phyloP scores from a whole-genome alignment of 1,139 yeast genomes.

The Hyphopichia pseudoburtonii region DNA sequence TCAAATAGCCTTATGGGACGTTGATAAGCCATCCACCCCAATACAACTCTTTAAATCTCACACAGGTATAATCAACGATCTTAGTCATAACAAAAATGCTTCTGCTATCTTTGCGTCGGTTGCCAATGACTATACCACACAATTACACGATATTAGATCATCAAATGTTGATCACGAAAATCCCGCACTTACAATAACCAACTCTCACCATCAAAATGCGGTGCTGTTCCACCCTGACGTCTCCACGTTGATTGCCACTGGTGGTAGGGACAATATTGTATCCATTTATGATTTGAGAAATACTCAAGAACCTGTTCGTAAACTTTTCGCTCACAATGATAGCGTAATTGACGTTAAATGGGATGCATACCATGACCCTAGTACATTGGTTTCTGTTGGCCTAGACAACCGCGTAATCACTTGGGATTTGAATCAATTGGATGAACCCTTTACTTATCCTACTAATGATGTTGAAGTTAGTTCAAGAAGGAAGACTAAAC shows the following conservation, averaged over 20 bases:
- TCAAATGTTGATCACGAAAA: conserved; percentile 27
- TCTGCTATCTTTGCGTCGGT: conserved; percentile 64
- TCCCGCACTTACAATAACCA: conserved; percentile 46
- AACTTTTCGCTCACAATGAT: conserved; percentile 51
- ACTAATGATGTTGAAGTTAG: conserved; percentile 20
- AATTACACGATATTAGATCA: conserved; percentile 64
- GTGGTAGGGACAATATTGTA: conserved; percentile 52
- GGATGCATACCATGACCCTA: conserved; percentile 36
- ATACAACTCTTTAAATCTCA: conserved; percentile 46
- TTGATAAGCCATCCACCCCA: conserved; percentile 43
- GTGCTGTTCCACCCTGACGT: conserved; percentile 50
- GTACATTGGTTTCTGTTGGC: conserved; percentile 45
- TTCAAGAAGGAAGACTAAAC: conserved; percentile 26
- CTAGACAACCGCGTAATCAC: conserved; percentile 48
- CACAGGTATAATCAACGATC: conserved; percentile 53
- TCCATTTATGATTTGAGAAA: conserved; percentile 53
- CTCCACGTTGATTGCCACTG: conserved; percentile 48
- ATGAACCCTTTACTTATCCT: conserved; percentile 45
- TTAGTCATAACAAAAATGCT: conserved; percentile 51
- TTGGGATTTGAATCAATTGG: conserved; percentile 51
- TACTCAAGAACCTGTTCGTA: conserved; percentile 45
- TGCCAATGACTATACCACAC: conserved; percentile 68
- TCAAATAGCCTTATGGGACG: conserved; percentile 71
- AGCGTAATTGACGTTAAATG: conserved; percentile 40
- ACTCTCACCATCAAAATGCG: conserved; percentile 48